Percentiles rank a stretch among this genome's conserved stretches.
phyloP scores from a whole-genome alignment of 2,329 filamentous ascomycete species.

The Penicillium palitans region DNA sequence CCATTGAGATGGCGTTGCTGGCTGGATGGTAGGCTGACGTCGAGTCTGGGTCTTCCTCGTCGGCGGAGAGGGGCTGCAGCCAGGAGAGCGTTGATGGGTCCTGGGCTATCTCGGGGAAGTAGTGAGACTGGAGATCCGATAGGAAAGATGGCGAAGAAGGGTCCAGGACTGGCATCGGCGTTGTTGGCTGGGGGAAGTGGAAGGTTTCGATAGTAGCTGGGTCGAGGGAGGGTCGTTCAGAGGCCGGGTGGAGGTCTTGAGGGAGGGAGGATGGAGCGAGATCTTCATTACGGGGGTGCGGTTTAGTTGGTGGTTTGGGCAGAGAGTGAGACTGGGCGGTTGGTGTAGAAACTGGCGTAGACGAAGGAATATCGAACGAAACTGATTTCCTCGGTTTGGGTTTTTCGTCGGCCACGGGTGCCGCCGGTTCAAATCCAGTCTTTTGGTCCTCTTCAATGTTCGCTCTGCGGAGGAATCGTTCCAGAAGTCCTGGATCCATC shows the following conservation, averaged over 20 bases:
- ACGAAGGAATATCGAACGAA: constrained; percentile 26
- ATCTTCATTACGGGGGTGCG: constrained; percentile 33
- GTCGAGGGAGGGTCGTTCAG: constrained; percentile 37
- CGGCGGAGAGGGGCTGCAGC: constrained; percentile 74
- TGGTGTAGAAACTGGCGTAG: constrained; percentile 8
- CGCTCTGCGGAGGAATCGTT: constrained; percentile 73
- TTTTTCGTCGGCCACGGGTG: constrained; percentile 2
- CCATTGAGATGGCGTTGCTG: constrained; percentile 64
- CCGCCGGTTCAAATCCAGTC: constrained; percentile 5
- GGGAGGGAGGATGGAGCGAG: constrained; percentile 37
- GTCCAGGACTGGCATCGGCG: constrained; percentile 70
- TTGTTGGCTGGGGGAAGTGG: constrained; percentile 48
- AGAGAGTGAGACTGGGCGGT: constrained; percentile 7
- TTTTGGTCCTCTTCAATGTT: constrained; percentile 65
- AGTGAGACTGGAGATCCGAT: constrained; percentile 80
- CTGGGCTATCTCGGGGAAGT: constrained; percentile 84
- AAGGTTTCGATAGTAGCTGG: constrained; percentile 31
- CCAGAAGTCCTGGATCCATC: constrained; percentile 72
- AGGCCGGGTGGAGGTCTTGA: constrained; percentile 43
- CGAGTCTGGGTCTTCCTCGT: constrained; percentile 62
- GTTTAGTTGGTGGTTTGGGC: constrained; percentile 7
- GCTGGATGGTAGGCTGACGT: constrained; percentile 80
- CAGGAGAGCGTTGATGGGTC: constrained; percentile 85
- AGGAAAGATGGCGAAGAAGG: constrained; percentile 82
- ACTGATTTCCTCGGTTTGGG: constrained; percentile 34